Percentiles rank a stretch among this genome's conserved stretches.
Evolutionary conservation across 1,284 basidiomycete species (phyloP).

Genomic region (Albatrellus sp.): DNA sequence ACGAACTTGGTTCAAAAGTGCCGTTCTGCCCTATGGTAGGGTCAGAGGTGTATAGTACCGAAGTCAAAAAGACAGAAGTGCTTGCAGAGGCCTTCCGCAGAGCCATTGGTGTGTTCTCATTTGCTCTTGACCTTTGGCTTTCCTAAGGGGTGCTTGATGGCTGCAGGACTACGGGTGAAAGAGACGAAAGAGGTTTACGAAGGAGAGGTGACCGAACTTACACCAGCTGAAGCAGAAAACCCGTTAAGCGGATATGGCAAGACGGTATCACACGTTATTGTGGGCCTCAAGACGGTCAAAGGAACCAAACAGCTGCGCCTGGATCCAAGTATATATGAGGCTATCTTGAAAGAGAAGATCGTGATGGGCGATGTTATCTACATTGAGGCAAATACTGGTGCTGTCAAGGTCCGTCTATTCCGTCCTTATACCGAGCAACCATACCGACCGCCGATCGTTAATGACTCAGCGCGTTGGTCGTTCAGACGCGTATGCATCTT

Average conservation of each 20-base stretch:
- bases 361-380: slow-evolving; percentile 96
- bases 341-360: slow-evolving; percentile 95
- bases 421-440: slow-evolving; percentile 2
- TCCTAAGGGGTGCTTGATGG: background rate
- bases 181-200: slow-evolving; percentile 99
- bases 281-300: slow-evolving; percentile 94
- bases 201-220: slow-evolving; percentile 95
- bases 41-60: slow-evolving; percentile 91
- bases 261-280: slow-evolving; percentile 93
- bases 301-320: slow-evolving; percentile 96
- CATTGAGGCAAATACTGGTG: slow-evolving; percentile 88
- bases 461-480: slow-evolving; percentile 74
- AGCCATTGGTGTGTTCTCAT: slow-evolving; percentile 71
- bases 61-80: slow-evolving; percentile 99
- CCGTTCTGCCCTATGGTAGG: slow-evolving; percentile 99
- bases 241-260: slow-evolving; percentile 96
- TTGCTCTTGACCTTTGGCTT: background rate
- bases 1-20: slow-evolving; percentile 89
- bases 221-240: slow-evolving; percentile 91
- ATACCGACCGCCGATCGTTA: background rate
- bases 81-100: slow-evolving; percentile 92
- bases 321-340: slow-evolving; percentile 94
- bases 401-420: slow-evolving; percentile 67
- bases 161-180: slow-evolving; percentile 82
- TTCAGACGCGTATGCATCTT: slow-evolving; percentile 97